Conservation (phyloP, 31 red algal species). For the Odonthalia washingtoniensis region DNA sequence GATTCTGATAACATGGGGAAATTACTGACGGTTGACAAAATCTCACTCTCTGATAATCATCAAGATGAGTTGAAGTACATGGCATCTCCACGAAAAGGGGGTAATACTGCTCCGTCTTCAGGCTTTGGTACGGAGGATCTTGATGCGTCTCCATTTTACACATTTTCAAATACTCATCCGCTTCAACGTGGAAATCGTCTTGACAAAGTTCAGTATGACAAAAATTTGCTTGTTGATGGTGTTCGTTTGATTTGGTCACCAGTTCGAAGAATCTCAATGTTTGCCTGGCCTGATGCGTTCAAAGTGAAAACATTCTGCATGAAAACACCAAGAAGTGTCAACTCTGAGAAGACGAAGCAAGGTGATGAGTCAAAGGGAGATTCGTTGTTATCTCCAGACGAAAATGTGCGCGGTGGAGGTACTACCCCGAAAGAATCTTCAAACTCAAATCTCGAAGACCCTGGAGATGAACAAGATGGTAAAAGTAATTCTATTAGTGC, state of each 20-base stretch:
- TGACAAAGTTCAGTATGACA: slow-evolving; percentile 71
- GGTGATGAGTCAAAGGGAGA: slow-evolving; percentile 8
- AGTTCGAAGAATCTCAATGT: slow-evolving; percentile 63
- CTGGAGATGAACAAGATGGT: background rate
- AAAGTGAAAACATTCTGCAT: slow-evolving; percentile 75
- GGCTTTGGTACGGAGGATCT: slow-evolving; percentile 75
- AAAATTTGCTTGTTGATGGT: slow-evolving; percentile 58
- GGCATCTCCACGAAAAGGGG: slow-evolving; percentile 14
- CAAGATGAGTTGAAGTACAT: slow-evolving; percentile 40
- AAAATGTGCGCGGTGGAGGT: background rate
- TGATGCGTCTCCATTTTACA: slow-evolving; percentile 74
- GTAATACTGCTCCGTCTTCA: slow-evolving; percentile 29
- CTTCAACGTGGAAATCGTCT: slow-evolving; percentile 69
- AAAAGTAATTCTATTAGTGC: background rate
- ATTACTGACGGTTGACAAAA: slow-evolving; percentile 58
- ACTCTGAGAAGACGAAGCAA: background rate
- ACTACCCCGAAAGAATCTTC: background rate
- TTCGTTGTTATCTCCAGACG: background rate
- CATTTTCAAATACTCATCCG: slow-evolving; percentile 69
- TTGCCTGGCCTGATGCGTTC: slow-evolving; percentile 76
- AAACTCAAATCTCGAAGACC: background rate
- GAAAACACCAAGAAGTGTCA: slow-evolving; percentile 54
- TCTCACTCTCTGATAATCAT: slow-evolving; percentile 66
- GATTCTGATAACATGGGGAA: slow-evolving; percentile 64
- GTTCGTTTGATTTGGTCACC: slow-evolving; percentile 78